Conservation (phyloP, 441 rosid genomes). For the Jatropha podagrica region DNA sequence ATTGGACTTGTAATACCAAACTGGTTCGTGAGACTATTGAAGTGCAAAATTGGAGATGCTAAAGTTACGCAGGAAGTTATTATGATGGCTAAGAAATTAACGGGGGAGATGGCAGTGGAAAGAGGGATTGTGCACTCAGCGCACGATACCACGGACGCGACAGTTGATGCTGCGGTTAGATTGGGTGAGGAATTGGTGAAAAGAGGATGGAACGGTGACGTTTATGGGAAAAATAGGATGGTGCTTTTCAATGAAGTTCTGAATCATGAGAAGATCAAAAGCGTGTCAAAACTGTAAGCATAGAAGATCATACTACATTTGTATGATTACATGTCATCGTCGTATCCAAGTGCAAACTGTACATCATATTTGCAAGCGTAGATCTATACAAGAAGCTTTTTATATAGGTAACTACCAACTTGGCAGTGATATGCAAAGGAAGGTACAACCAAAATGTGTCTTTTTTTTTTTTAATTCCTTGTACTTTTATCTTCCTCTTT, state of each 20-base stretch:
- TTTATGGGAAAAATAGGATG: constrained; percentile 50
- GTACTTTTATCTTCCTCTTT: neutral
- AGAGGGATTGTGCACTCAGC: constrained; percentile 48
- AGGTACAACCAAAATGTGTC: neutral
- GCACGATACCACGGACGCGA: constrained; percentile 42
- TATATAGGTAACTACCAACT: neutral
- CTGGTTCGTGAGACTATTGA: constrained; percentile 43
- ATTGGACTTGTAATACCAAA: constrained; percentile 41
- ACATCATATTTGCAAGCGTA: too few relatives aligned
- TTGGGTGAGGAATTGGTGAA: constrained; percentile 43
- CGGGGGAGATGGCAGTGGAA: constrained; percentile 42
- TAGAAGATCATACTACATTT: too few relatives aligned
- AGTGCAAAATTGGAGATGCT: constrained; percentile 42
- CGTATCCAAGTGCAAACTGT: too few relatives aligned
- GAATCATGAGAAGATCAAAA: constrained; percentile 21
- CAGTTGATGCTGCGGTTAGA: constrained; percentile 45
- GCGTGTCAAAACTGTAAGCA: constrained; percentile 19
- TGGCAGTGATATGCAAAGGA: neutral
- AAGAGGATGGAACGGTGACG: constrained; percentile 48
- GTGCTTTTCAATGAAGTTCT: constrained; percentile 36
- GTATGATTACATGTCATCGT: too few relatives aligned
- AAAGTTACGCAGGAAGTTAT: constrained; percentile 40
- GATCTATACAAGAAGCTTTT: neutral
- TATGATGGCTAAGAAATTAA: constrained; percentile 50
- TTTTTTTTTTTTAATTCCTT: neutral